These are phyloP conservation scores for Dactylis glomerata DNA, from an alignment of 176 grass and related monocot species.

Conservation along the genomic window DNA sequence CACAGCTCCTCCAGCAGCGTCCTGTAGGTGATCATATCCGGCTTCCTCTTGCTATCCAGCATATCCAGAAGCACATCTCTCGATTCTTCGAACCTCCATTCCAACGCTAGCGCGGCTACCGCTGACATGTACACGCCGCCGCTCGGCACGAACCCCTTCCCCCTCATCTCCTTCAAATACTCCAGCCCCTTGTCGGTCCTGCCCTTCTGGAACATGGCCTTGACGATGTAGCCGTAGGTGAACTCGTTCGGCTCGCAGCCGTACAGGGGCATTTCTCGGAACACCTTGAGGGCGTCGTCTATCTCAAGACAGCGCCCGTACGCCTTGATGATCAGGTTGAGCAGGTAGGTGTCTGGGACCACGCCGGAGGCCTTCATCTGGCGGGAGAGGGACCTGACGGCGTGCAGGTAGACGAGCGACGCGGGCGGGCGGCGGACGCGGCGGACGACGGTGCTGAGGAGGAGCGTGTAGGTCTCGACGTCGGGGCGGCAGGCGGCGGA, in stretches of 20 bases:
- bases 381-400: slow-evolving; percentile 63
- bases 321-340: slow-evolving; percentile 92
- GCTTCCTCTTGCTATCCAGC: slow-evolving; percentile 57
- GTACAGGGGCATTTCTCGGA: slow-evolving; percentile 80
- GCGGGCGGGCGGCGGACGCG: slow-evolving; percentile 70
- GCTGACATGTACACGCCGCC: slow-evolving; percentile 70
- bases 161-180: slow-evolving; percentile 50
- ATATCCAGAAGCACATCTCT: slow-evolving; percentile 65
- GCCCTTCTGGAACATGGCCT: slow-evolving; percentile 86
- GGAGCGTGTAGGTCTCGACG: slow-evolving; percentile 77
- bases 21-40: slow-evolving; percentile 86
- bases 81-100: slow-evolving; percentile 73
- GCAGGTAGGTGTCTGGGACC: slow-evolving; percentile 76
- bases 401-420: slow-evolving; percentile 74
- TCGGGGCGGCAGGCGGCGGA: slow-evolving; percentile 45
- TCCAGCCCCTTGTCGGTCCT: slow-evolving; percentile 49
- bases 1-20: slow-evolving; percentile 93
- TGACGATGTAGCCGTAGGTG: slow-evolving; percentile 79
- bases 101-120: slow-evolving; percentile 58
- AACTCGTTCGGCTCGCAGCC: slow-evolving; percentile 79
- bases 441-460: slow-evolving; percentile 62
- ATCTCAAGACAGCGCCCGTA: slow-evolving; percentile 65
- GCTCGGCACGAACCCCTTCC: slow-evolving; percentile 54
- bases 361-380: slow-evolving; percentile 92
- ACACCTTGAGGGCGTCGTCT: slow-evolving; percentile 82